Base-by-base conservation (phyloP, 805 yeast genomes). In the Wickerhamiella brachini region DNA sequence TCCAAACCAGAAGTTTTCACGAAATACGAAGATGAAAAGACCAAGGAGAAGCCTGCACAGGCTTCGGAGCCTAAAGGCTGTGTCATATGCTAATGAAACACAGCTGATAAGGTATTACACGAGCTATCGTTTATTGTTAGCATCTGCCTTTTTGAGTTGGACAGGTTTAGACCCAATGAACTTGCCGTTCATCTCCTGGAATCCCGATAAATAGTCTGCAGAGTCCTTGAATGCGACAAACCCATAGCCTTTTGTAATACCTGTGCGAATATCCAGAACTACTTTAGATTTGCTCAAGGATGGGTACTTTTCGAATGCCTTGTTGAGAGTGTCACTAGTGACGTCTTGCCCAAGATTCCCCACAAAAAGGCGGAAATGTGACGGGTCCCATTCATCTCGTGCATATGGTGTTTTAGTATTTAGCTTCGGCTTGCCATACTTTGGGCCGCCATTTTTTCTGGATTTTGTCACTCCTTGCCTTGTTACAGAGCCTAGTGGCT, bases 121-220 rank as follows among this genome's bases (percentile, higher is more conserved):
- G 31, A 9, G 34, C 34, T 37, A 37, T 17, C 20, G 18, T 24
- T 44, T 21, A 24, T 10, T 44, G 9, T 20, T 46, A 13, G 45
- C 44, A 20, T 18, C 21, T 0, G 90, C 89, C 53, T 80, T 69
- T 62, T 81, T 80, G 62, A 84, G 65, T 52, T 75, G 80, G 24
- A 84, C 78, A 0, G 93, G 93, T 58, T 81, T 81, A 57, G 72
- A 76, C 1, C 93, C 94, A 47, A 85, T 73, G 57, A 81, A 83
- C 60, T 82, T 81, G 23, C 86, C 85, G 61, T 84, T 81, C 80
- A 83, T 75, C 58, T 81, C 85, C 61, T 78, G 80, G 65, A 81
- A 84, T 2, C 89, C 87, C 49, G 69, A 66, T 50, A 84, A 68
- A 58, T 81, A 84, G 60, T 84, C 90, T 20, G 79, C 77, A 0